These are phyloP conservation scores for Carex kokanica DNA, from an alignment of 176 grass and related monocot species.

Conservation along the genomic window DNA sequence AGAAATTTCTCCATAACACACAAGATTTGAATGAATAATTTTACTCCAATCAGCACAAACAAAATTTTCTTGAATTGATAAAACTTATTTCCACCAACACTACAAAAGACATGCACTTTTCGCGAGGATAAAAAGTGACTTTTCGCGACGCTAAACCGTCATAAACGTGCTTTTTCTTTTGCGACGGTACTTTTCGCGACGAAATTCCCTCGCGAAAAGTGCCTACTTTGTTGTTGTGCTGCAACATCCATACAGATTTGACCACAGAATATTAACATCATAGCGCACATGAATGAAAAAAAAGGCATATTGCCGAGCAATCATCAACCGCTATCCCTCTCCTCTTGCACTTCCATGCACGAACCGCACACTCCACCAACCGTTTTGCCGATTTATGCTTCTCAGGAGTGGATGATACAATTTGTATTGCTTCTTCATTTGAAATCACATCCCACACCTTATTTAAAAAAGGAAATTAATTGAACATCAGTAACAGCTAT, in stretches of 20 bases:
- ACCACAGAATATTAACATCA: not conserved
- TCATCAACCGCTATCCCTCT: conserved; percentile 74
- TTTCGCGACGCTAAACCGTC: too few species aligned
- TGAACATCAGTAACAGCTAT: not conserved
- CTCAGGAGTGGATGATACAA: conserved; percentile 54
- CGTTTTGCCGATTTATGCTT: conserved; percentile 60
- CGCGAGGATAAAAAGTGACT: too few species aligned
- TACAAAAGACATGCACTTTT: too few species aligned
- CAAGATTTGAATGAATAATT: not conserved
- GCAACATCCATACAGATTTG: not conserved
- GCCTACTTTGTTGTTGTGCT: too few species aligned
- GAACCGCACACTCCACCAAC: conserved; percentile 66
- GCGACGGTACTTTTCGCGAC: too few species aligned
- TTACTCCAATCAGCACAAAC: not conserved
- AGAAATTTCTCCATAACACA: not conserved
- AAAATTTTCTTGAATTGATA: not conserved
- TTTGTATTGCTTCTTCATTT: conserved; percentile 82
- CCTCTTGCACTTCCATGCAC: conserved; percentile 58
- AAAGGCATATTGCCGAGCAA: conserved; percentile 94
- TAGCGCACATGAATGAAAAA: conserved; percentile 47
- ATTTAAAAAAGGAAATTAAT: not conserved
- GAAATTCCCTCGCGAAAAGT: too few species aligned
- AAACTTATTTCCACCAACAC: conserved; percentile 18
- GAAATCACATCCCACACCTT: conserved; percentile 96
- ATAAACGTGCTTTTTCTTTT: too few species aligned